These are phyloP conservation scores for Gymnopilus dilepis DNA, from an alignment of 768 basidiomycete species.

Conservation along the genomic window DNA sequence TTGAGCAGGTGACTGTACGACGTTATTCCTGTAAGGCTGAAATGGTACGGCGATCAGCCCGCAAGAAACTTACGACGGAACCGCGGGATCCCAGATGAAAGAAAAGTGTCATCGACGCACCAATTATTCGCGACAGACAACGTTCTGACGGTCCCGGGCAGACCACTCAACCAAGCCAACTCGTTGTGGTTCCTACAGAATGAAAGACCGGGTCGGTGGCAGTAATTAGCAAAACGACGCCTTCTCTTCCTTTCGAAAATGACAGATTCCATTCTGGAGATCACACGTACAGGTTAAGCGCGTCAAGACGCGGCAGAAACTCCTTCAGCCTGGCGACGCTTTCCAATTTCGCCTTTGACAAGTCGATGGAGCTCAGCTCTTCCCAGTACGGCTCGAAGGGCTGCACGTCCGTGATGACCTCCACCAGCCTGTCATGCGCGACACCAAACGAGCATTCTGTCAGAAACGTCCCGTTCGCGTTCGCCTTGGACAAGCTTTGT, in stretches of 20 bases:
- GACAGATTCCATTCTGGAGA: slow-evolving; percentile 8
- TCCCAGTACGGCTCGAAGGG: slow-evolving; percentile 98
- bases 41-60: not conserved
- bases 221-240: not conserved
- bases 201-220: slow-evolving; percentile 15
- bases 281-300: slow-evolving; percentile 71
- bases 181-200: slow-evolving; percentile 68
- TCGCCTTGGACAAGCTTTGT: slow-evolving; percentile 37
- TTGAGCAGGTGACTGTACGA: slow-evolving; percentile 88
- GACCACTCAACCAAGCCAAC: slow-evolving; percentile 80
- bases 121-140: slow-evolving; percentile 78
- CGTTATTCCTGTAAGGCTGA: slow-evolving; percentile 81
- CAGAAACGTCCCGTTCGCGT: slow-evolving; percentile 64
- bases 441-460: slow-evolving; percentile 98
- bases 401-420: slow-evolving; percentile 92
- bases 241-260: slow-evolving; percentile 7
- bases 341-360: slow-evolving; percentile 74
- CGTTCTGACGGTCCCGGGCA: slow-evolving; percentile 73
- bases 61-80: slow-evolving; percentile 18
- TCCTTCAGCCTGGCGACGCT: slow-evolving; percentile 87
- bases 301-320: slow-evolving; percentile 83
- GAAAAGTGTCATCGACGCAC: slow-evolving; percentile 47
- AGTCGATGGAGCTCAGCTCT: slow-evolving; percentile 70
- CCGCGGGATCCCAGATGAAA: slow-evolving; percentile 12
- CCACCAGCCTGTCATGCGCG: slow-evolving; percentile 88